Evolutionary conservation across 1,139 yeast species (phyloP), one percentile per base, ranked within the genome.

Genomic region (Saccharomyces hybrid): DNA sequence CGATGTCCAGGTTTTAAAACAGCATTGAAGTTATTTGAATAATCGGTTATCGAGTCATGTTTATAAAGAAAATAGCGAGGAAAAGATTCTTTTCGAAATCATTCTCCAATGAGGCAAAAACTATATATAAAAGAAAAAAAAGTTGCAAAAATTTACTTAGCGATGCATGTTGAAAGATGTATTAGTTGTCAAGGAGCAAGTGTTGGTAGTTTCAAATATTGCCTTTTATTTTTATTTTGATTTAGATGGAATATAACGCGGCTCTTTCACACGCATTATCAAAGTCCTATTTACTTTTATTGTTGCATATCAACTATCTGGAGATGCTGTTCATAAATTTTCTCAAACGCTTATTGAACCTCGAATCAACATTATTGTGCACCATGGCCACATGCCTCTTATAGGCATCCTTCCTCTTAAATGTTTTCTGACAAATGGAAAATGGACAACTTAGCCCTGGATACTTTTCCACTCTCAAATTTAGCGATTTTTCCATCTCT

Each of bases 391-490:
- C 71, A 61, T 82, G 87, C 58, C 87, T 72, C 52, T 75, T 77
- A 55, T 78, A 72, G 4, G 85, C 79, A 66, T 82, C 86, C 57
- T 77, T 78, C 53, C 89, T 72, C 57, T 80, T 78, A 64, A 84
- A 83, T 4, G 68, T 68, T 62, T 81, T 81, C 24, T 74, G 74
- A 63, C 89, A 84, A 50, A 72, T 72, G 12, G 69, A 66, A 51
- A 71, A 64, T 0, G 70, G 58, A 61, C 80, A 75, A 28, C 59
- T 51, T 14, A 64, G 57, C 14, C 64, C 60, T 14, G 69, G 67
- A 48, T 65, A 68, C n/a, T 61, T 59, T 42, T 64, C 65, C 26
- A 63, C 67, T 34, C 61, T 64, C 29, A 68, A 52, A 48, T 67
- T 68, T 38, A 68, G 44, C 14, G 58, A 56, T 34, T 57, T 57